Evolutionary conservation across 768 basidiomycete genomes (phyloP), one percentile per base, ranked within the genome.

Genomic region (Podaxis sp.): DNA sequence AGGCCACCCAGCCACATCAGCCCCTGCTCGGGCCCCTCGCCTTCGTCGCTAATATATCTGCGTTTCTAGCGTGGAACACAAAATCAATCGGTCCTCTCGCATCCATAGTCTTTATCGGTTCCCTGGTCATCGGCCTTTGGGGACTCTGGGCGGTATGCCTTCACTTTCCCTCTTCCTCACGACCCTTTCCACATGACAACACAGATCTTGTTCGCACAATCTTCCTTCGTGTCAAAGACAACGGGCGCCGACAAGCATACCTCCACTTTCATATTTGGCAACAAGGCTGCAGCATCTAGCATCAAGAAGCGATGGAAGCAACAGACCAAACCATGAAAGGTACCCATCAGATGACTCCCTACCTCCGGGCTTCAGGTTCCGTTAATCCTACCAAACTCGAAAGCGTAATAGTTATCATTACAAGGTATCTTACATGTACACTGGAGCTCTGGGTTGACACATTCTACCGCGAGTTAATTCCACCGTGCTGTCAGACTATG

Each of bases 211-310:
- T 91, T 93, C 69, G 81, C 84, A 44, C 80, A 81, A 26, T 79
- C 88, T 12, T 77, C 80, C 26, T 70, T 76, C 42, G 72, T 83
- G 52, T 92, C 90, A 36, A 85, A 83, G 70, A 89, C 84, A 67
- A 93, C 91, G 4, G 92, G 92, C 17, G 87, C 90, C 19, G 90
- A 93, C 75, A 93, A 93, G 69, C 85, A 84, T 65, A 94, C 91
- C 3, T 92, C 90, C 15, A 70, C 86, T 4, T 93, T 93, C 73
- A 76, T 93, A 22, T 94, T 94, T 70, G 85, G 89, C 2, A 94
- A 92, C 77, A 89, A 82, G 67, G 75, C 75, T 52, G 83, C 87
- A 17, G 88, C 89, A 2, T 88, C 86, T 7, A 76, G 75, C 24
- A 82, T 82, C 71, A 89, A 88, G 75, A 87, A 81, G 73, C 69